Evolutionary conservation across 768 basidiomycete species (phyloP), one percentile per base, ranked within the genome.

Genomic region (Dentipellis sp.): DNA sequence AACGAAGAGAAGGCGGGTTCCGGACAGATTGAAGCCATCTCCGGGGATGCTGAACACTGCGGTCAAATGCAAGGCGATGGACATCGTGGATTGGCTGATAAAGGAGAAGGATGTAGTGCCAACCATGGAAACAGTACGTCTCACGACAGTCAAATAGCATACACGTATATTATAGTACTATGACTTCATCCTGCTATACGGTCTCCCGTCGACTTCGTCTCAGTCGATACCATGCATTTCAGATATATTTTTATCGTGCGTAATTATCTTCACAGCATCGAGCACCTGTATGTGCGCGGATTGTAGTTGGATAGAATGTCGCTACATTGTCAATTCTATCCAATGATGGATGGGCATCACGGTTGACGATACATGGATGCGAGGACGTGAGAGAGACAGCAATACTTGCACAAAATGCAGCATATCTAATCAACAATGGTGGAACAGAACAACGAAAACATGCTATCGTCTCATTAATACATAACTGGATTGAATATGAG

Each of bases 51-150:
- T 92, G 51, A 82, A 74, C 62, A 67, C 69, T 6, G 91, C 91
- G 1, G 80, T 90, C 11, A 78, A 76, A 62, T 74, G 72, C 56
- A 74, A 80, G 52, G 88, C 89, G 7, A 73, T 75, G 53, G 83
- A 88, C 57, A 86, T 93, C 39, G 78, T 82, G 52, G 74, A 86
- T 52, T 93, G 88, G 63, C 70, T 93, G 29, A 78, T 77, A 55
- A 68, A 69, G 48, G 87, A 88, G 67, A 88, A 88, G 68, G 81
- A 82, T 10, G 82, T 83, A 61, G 70, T 88, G 37, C 88, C 88
- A 0, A 84, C 89, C 65, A 79, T 89, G 68, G 77, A 81, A 64
- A 88, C 88, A 0, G 66, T 86, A 36, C 29, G 47, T 14, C 35
- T 56, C 29, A 6, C 29, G 29, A 29, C 29, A 29, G 6, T 29